Evolutionary conservation across 176 grass and related monocot species (phyloP), one percentile per base, ranked within the genome.

Genomic region (Neostapfia colusana): DNA sequence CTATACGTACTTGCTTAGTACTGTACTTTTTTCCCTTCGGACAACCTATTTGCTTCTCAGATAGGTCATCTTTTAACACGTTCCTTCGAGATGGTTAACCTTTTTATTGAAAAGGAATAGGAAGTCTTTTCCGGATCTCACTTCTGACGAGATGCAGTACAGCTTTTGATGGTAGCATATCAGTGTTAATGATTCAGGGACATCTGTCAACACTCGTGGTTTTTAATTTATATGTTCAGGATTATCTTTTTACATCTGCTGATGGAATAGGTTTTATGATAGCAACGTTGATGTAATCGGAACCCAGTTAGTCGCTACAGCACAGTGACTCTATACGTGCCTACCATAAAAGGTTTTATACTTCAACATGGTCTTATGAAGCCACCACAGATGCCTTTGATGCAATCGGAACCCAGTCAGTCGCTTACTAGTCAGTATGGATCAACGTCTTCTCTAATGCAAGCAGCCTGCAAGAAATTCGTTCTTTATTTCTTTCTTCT

Each of bases 381-480:
- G n/a, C n/a, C n/a, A n/a, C n/a, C n/a, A n/a, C n/a, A n/a, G n/a
- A n/a, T n/a, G n/a, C n/a, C n/a, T n/a, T n/a, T n/a, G n/a, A n/a
- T n/a, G n/a, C n/a, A n/a, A n/a, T n/a, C n/a, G n/a, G n/a, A n/a
- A n/a, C n/a, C n/a, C n/a, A n/a, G n/a, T n/a, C n/a, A n/a, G n/a
- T n/a, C n/a, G n/a, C n/a, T n/a, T n/a, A n/a, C n/a, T n/a, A n/a
- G n/a, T n/a, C n/a, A n/a, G n/a, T n/a, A n/a, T 41, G 64, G 31
- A 68, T 76, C 51, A 27, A 69, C 59, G 14, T 26, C 26, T 83
- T 59, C 20, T 58, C 51, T 49, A 69, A 20, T 55, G 18, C 28
- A 72, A 70, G 25, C 3, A 49, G 25, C 7, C 42, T 43, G 49
- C 70, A 67, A 44, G 34, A 68, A 68, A 3, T 69, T 2, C 9